Base-by-base conservation (phyloP, 2,329 filamentous ascomycete genomes). In the Aspergillus proliferans region DNA sequence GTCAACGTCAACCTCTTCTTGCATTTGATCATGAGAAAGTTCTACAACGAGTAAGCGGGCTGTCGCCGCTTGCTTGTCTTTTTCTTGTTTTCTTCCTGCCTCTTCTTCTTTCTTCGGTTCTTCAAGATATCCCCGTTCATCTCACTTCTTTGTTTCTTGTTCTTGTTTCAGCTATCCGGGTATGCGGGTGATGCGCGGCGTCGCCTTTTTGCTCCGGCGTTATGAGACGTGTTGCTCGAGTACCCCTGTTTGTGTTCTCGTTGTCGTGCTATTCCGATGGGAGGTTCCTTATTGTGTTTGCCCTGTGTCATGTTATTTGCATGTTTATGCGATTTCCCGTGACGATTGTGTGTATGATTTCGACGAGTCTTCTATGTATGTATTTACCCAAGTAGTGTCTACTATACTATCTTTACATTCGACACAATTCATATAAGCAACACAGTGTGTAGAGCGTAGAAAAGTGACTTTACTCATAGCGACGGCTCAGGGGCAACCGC, bases 11-110 rank as follows among this genome's bases (percentile, higher is more conserved):
- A 98, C 75, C 71, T 98, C 64, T 83, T 98, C 73, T 77, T 98
- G 76, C 93, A 98, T 78, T 77, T 97, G 70, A 81, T 98, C 59
- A 97, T 97, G 78, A 95, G 94, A 81, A 98, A 98, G 79, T 98
- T 98, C 71, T 98, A 98, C 62, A 76, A 76, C 57, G 72, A 75
- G 58, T 73, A 54, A 67, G 55, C 36, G 36, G 10, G n/a, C 8
- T 3, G n/a, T 22, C 10, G n/a, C 5, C 5, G 18, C 38, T 19
- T 12, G 8, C 18, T 22, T 40, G n/a, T 40, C 2, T 40, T 21
- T 38, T 22, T 22, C 18, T 6, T 43, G 45, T 42, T 48, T 43
- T 22, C 14, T 26, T 44, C 43, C 26, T 22, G 45, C 14, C 38
- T 28, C 34, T 46, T 15, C 15, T 49, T 49, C 42, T 46, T 50